Conservation (phyloP, 1,139 yeast genomes). For the Arxiozyma bovina region DNA sequence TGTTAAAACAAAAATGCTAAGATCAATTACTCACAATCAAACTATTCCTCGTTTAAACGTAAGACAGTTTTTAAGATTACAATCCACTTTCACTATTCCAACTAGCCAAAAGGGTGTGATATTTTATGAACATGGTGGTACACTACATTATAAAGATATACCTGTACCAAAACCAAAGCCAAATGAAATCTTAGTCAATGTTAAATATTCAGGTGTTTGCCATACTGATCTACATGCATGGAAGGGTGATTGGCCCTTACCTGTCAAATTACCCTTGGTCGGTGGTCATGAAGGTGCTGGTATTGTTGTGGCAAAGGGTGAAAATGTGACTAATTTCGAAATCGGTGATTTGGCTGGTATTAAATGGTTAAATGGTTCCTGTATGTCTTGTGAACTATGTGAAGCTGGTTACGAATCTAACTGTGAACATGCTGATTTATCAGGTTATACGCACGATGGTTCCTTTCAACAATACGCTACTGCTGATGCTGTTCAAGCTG, state of each 20-base stretch:
- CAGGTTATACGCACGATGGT: slow-evolving; percentile 76
- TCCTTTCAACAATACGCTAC: slow-evolving; percentile 76
- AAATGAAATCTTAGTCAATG: slow-evolving; percentile 50
- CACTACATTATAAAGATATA: slow-evolving; percentile 46
- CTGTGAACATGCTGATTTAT: slow-evolving; percentile 58
- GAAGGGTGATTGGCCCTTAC: slow-evolving; percentile 65
- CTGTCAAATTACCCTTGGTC: slow-evolving; percentile 51
- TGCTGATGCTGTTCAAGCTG: slow-evolving; percentile 72
- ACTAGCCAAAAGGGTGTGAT: slow-evolving; percentile 44
- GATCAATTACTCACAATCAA: neutral
- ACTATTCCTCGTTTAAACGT: neutral
- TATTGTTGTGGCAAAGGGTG: slow-evolving; percentile 63
- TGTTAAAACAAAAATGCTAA: slow-evolving; percentile 1
- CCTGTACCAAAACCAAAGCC: slow-evolving; percentile 55
- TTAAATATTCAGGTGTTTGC: slow-evolving; percentile 62
- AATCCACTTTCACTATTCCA: slow-evolving; percentile 53
- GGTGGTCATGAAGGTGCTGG: slow-evolving; percentile 87
- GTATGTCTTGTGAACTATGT: slow-evolving; percentile 63
- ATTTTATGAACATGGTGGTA: slow-evolving; percentile 43
- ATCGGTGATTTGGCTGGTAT: slow-evolving; percentile 67
- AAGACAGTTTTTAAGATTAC: slow-evolving; percentile 37
- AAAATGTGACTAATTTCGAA: slow-evolving; percentile 55
- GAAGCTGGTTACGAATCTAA: slow-evolving; percentile 56
- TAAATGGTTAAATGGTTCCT: slow-evolving; percentile 69
- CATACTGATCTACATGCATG: slow-evolving; percentile 65